phyloP scores from a whole-genome alignment of 73 alveolate species.

The Paramecium octaurelia region DNA sequence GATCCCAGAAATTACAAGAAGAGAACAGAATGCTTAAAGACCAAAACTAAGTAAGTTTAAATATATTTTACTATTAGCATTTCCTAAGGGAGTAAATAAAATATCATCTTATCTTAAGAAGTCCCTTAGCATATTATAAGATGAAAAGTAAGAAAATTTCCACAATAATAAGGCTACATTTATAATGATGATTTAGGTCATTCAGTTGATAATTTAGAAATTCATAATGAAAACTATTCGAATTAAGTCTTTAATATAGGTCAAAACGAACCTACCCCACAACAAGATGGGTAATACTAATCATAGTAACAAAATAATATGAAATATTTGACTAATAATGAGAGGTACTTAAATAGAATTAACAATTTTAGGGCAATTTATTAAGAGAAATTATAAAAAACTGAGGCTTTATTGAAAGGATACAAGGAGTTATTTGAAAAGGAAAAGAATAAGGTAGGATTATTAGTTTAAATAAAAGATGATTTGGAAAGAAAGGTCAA shows the following conservation, averaged over 20 bases:
- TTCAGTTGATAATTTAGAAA: not conserved
- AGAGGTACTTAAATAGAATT: not conserved
- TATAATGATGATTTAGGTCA: slow-evolving; percentile 17
- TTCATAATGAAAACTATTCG: not conserved
- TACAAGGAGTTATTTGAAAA: slow-evolving; percentile 30
- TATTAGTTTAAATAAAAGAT: not conserved
- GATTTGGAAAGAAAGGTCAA: not conserved
- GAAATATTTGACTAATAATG: slow-evolving; percentile 37
- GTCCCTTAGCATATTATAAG: slow-evolving; percentile 31
- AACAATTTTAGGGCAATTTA: not conserved
- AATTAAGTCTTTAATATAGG: not conserved
- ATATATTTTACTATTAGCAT: not conserved
- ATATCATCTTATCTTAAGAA: not conserved
- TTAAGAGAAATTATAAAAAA: not conserved
- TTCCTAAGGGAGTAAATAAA: not conserved
- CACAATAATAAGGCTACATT: not conserved
- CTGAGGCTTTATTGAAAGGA: slow-evolving; percentile 30
- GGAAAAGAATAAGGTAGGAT: not conserved
- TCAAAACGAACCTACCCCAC: not conserved
- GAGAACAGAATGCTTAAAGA: not conserved
- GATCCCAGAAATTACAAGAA: not conserved
- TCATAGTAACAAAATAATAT: not conserved
- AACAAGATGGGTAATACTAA: not conserved
- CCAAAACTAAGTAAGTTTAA: not conserved
- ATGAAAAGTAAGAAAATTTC: not conserved